Percentiles rank a stretch among this genome's conserved stretches.
Conservation (phyloP, 495 filamentous ascomycete genomes). For the Sabuloglossum arenarium region DNA sequence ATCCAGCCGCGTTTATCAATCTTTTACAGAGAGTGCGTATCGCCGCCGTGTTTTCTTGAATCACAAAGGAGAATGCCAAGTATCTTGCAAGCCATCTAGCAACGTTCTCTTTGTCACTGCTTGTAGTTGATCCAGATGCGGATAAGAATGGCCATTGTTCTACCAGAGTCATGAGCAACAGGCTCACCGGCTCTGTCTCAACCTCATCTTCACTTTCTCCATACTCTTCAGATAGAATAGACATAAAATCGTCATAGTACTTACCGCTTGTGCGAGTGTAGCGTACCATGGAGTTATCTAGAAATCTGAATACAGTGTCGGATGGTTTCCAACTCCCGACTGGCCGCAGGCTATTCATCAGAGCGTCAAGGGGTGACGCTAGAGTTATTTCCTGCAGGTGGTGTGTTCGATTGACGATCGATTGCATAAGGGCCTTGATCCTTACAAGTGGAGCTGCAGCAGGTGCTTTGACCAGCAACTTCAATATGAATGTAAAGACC, state of each 20-base stretch:
- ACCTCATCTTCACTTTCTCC: constrained; percentile 12
- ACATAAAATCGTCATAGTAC: constrained; percentile 33
- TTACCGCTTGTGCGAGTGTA: constrained; percentile 52
- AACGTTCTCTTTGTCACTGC: constrained; percentile 19
- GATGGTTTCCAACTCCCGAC: constrained; percentile 8
- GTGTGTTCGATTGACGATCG: constrained; percentile 28
- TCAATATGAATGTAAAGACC: constrained; percentile 42
- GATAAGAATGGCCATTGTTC: constrained; percentile 61
- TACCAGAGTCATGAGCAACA: constrained; percentile 37
- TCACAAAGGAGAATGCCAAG: constrained; percentile 21
- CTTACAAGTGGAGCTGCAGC: constrained; percentile 20
- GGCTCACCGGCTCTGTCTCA: constrained; percentile 18
- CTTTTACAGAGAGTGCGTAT: not conserved
- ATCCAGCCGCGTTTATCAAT: not conserved
- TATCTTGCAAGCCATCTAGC: constrained; percentile 33
- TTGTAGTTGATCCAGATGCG: constrained; percentile 21
- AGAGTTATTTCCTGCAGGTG: constrained; percentile 21
- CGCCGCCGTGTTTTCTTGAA: constrained; percentile 21
- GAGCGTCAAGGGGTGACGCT: constrained; percentile 27
- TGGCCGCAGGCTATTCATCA: constrained; percentile 28
- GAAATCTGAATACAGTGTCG: constrained; percentile 31
- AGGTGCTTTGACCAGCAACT: constrained; percentile 25
- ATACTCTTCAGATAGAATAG: constrained; percentile 15
- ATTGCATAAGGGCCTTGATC: constrained; percentile 24
- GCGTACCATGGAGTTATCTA: constrained; percentile 61